Evolutionary conservation across 1,139 yeast species (phyloP), one percentile per base, ranked within the genome.

Genomic region (Magnusiomyces suaveolens): DNA sequence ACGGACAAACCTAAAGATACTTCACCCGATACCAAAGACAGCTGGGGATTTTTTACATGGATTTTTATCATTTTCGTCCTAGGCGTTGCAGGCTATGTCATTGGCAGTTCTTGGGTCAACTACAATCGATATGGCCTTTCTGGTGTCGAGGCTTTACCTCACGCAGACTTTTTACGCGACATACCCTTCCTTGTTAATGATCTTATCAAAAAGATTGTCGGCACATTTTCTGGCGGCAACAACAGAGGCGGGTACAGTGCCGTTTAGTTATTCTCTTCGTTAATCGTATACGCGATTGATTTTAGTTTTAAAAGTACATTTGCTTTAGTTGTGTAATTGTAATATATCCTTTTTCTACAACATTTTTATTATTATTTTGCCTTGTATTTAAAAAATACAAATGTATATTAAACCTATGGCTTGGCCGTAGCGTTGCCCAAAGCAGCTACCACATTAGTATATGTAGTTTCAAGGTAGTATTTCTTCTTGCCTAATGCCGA

Each of bases 181-280:
- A 82, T 89, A 54, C 76, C 86, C 48, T 95, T 86, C 61, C 83
- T 89, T 3, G 71, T 87, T 53, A 95, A 96, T 2, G 82, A 81
- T 43, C 84, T 90, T 60, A 65, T 80, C 39, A 77, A 75, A 59
- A 96, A 89, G 68, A 77, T 89, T 3, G 72, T 82, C 47, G 80
- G 79, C 56, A 87, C 83, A 61, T 75, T 90, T 59, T 78, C 88
- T 26, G 87, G 94, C n/a, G 88, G 92, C n/a, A 69, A 75, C 50
- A 66, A 76, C 62, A 79, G 96, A 66, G 95, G 95, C 20, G 97
- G 95, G 36, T 89, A 89, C 68, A 84, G 94, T 67, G 97, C 97
- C 38, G 95, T 89, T 10, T 89, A 74, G 69, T 20, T 41, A 24
- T 18, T 2, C 8, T n/a, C n/a, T n/a, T n/a, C n/a, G n/a, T n/a